These are phyloP conservation scores for Penicillium angulare DNA, from an alignment of 495 filamentous ascomycete genomes.

Conservation along the genomic window DNA sequence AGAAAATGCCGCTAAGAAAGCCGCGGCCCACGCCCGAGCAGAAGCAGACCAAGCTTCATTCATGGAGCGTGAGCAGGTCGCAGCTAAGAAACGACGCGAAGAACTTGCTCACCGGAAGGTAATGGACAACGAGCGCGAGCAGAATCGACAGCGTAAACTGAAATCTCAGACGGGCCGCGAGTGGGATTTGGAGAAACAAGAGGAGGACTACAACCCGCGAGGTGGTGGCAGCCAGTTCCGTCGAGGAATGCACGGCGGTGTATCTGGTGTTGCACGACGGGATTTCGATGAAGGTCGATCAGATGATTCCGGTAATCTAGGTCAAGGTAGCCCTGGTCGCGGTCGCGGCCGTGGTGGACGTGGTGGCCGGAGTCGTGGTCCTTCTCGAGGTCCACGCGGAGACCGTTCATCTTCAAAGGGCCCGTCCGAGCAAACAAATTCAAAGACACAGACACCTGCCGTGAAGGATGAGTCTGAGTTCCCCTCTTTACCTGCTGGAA, in stretches of 20 bases:
- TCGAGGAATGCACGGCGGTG: constrained; percentile 61
- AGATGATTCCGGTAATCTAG: constrained; percentile 17
- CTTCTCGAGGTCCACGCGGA: constrained; percentile 30
- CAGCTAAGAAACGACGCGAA: constrained; percentile 50
- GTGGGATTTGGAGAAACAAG: constrained; percentile 75
- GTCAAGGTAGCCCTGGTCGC: constrained; percentile 10
- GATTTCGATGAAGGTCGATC: constrained; percentile 30
- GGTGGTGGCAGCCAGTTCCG: constrained; percentile 46
- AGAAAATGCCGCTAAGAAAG: constrained; percentile 55
- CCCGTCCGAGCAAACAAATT: constrained; percentile 13
- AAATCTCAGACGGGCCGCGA: constrained; percentile 64
- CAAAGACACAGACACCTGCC: constrained; percentile 18
- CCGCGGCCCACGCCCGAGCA: constrained; percentile 61
- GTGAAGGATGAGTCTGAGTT: constrained; percentile 39
- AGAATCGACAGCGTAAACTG: constrained; percentile 69
- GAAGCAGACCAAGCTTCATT: constrained; percentile 69
- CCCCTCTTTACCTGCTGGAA: constrained; percentile 40
- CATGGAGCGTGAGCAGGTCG: constrained; percentile 61
- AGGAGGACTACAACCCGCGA: constrained; percentile 54
- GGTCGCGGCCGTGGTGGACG: constrained; percentile 26
- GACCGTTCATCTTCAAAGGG: constrained; percentile 19
- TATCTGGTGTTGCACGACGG: constrained; percentile 39
- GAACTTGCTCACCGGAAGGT: constrained; percentile 56
- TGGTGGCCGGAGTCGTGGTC: constrained; percentile 36
- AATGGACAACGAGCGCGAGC: constrained; percentile 70